These are phyloP conservation scores for Strigomonas culicis DNA, from an alignment of 208 protist species.

Conservation along the genomic window DNA sequence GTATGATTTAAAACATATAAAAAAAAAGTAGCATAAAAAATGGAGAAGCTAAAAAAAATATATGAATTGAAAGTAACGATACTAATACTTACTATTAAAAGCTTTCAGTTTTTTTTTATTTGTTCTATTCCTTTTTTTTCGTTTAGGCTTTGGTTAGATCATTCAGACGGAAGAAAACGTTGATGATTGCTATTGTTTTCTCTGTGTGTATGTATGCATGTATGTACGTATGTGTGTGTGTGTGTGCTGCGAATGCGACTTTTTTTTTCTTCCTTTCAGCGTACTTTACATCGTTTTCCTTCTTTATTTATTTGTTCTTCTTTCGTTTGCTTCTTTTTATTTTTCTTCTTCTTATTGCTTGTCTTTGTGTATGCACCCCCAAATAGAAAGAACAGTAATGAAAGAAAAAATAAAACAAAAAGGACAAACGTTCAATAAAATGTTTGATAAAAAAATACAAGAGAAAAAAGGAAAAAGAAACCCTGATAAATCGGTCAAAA, in stretches of 20 bases:
- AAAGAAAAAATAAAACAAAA: conserved; percentile 4
- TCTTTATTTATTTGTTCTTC: conserved; percentile 7
- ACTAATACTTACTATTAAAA: too few relatives aligned
- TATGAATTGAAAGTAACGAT: neutral
- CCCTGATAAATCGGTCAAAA: neutral
- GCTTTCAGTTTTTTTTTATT: neutral
- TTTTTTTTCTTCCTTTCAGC: conserved; percentile 8
- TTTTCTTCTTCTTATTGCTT: conserved; percentile 2
- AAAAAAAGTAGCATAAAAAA: conserved; percentile 1
- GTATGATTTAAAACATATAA: too few relatives aligned
- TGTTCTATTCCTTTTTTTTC: conserved; percentile 1
- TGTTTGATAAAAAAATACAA: conserved; percentile 7
- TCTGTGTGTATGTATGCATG: conserved; percentile 3
- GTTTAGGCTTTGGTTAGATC: conserved; percentile 3
- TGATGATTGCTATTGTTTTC: neutral
- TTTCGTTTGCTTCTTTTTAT: neutral
- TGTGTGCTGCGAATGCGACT: conserved; percentile 1
- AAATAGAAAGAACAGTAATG: conserved; percentile 4
- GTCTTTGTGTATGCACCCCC: neutral
- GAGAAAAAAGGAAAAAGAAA: neutral
- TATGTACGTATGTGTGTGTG: conserved; percentile 7
- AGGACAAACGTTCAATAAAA: neutral
- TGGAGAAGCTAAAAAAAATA: conserved; percentile 1
- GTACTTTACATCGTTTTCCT: conserved; percentile 5
- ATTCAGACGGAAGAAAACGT: neutral